Percentiles rank a stretch among this genome's conserved stretches.
Evolutionary conservation across 257 asterid genomes (phyloP).

Genomic region (Solanum medicagineum): DNA sequence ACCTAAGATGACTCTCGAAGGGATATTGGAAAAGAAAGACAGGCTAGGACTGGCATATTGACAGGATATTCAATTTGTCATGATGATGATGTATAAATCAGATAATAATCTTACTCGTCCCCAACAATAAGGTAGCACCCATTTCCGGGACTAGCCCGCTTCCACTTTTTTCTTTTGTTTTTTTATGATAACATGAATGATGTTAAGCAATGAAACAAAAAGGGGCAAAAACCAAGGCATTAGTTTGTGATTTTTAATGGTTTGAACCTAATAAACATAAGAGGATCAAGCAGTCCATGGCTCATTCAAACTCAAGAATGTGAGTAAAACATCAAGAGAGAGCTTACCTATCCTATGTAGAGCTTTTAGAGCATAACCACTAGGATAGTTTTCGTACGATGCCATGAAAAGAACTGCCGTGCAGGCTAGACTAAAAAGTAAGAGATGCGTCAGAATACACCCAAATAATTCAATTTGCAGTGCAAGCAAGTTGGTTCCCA

Average conservation of each 20-base stretch:
- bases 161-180: neutral
- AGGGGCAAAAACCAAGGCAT: neutral
- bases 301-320: neutral
- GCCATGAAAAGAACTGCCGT: slow-evolving; percentile 64
- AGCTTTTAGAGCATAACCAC: slow-evolving; percentile 65
- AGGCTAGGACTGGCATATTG: neutral
- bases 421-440: slow-evolving; percentile 72
- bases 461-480: neutral
- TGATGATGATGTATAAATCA: neutral
- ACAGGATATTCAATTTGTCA: neutral
- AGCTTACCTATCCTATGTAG: slow-evolving; percentile 62
- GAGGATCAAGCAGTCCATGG: neutral
- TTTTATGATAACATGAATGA: neutral
- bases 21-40: neutral
- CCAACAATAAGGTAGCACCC: neutral
- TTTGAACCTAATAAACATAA: neutral
- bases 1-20: neutral
- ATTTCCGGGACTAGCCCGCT: neutral
- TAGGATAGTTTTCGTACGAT: slow-evolving; percentile 87
- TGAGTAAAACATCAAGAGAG: slow-evolving; percentile 9
- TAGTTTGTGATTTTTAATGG: neutral
- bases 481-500: neutral
- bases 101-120: neutral
- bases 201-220: neutral
- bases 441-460: slow-evolving; percentile 25